These are phyloP conservation scores for Calonectria hawksworthii DNA, from an alignment of 2,329 filamentous ascomycete genomes.

Conservation along the genomic window DNA sequence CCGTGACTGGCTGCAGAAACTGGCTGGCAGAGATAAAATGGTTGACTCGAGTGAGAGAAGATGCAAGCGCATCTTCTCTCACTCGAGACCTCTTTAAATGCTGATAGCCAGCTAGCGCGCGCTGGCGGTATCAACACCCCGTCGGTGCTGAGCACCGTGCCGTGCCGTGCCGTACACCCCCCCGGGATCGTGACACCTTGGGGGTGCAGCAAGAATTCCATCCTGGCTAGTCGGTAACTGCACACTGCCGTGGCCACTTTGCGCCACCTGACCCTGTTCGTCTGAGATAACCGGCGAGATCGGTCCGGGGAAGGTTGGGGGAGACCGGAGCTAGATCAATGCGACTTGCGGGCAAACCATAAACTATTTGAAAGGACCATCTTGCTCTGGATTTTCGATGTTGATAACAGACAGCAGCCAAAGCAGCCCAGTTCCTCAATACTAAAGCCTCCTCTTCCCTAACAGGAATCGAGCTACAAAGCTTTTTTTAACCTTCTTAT, in stretches of 20 bases:
- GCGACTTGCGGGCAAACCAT: neutral
- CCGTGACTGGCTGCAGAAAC: neutral
- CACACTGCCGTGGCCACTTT: slow-evolving; percentile 2
- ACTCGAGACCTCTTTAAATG: neutral
- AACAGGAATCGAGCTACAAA: neutral
- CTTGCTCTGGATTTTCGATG: slow-evolving; percentile 5
- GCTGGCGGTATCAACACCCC: neutral
- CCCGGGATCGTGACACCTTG: slow-evolving; percentile 4
- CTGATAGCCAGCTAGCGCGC: neutral
- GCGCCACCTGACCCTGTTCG: slow-evolving; percentile 15
- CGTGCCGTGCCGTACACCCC: slow-evolving; percentile 9
- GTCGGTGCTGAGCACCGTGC: slow-evolving; percentile 10
- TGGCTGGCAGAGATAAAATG: neutral
- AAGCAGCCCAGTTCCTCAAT: neutral
- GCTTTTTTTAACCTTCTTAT: neutral
- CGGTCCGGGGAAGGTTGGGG: slow-evolving; percentile 15
- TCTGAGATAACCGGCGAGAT: slow-evolving; percentile 15
- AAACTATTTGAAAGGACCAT: slow-evolving; percentile 17
- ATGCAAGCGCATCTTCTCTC: neutral
- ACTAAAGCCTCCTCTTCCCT: slow-evolving; percentile 2
- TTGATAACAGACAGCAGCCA: slow-evolving; percentile 9
- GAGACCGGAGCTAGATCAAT: neutral
- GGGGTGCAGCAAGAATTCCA: slow-evolving; percentile 6
- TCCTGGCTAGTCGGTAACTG: neutral
- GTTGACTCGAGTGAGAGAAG: neutral